Percentiles rank a stretch among this genome's conserved stretches.
Conservation (phyloP, 2,329 filamentous ascomycete species). For the Colletotrichum paranaense region DNA sequence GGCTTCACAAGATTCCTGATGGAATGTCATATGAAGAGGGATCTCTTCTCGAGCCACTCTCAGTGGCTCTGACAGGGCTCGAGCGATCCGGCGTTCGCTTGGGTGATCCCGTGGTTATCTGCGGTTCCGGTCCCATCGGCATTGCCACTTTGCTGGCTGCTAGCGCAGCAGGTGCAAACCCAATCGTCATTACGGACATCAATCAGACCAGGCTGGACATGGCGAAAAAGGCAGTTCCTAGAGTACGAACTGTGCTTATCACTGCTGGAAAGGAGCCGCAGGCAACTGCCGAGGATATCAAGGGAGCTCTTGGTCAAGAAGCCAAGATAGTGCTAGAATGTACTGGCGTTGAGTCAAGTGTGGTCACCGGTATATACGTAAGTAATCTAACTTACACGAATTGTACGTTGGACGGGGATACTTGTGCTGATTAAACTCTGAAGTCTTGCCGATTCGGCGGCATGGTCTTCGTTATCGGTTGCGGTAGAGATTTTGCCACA, state of each 20-base stretch:
- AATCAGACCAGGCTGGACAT: conserved; percentile 11
- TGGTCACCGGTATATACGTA: conserved; percentile 70
- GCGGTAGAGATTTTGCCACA: conserved; percentile 46
- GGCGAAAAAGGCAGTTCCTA: conserved; percentile 19
- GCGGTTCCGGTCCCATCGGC: conserved; percentile 50
- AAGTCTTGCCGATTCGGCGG: conserved; percentile 45
- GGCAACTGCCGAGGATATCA: conserved; percentile 38
- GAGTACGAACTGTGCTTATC: conserved; percentile 18
- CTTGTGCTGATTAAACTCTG: neutral
- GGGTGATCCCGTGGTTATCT: conserved; percentile 50
- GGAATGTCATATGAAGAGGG: conserved; percentile 53
- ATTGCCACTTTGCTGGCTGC: conserved; percentile 53
- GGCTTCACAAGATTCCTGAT: conserved; percentile 50
- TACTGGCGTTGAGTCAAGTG: conserved; percentile 73
- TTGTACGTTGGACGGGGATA: neutral
- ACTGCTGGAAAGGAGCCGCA: conserved; percentile 3
- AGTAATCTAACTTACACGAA: conserved; percentile 12
- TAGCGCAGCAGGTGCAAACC: conserved; percentile 54
- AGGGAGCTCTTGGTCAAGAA: conserved; percentile 45
- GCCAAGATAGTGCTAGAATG: conserved; percentile 73
- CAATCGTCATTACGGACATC: conserved; percentile 56
- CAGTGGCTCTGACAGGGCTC: conserved; percentile 57
- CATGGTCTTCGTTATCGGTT: conserved; percentile 49
- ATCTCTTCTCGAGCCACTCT: conserved; percentile 59
- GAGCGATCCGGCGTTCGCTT: conserved; percentile 50